Evolutionary conservation across 257 asterid genomes (phyloP), one percentile per base, ranked within the genome.

Genomic region (Solanum tacnaense): DNA sequence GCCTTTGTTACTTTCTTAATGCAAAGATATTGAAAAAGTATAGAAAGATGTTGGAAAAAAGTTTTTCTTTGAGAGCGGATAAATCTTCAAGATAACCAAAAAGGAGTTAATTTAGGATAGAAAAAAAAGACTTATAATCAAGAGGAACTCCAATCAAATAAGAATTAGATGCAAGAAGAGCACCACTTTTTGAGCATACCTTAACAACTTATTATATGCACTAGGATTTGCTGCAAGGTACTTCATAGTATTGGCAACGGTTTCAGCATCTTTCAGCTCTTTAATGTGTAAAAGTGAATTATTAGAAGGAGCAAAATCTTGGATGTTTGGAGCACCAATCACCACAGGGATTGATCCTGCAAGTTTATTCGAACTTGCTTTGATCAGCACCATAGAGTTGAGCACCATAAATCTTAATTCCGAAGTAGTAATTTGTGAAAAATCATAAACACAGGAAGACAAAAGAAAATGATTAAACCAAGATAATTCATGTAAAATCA

Each of bases 321-420:
- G 92, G 92, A 97, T 96, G 90, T 97, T 97, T 82, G 98, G 98
- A 82, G 99, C 98, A 44, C 99, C 99, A 76, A 97, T 91, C 60
- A 96, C 98, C 87, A 97, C 98, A 12, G 99, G 99, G 84, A 97
- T 92, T 82, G 95, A 86, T 85, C 99, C 99, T 96, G 84, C 60
- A 92, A 75, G 82, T 86, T 62, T 60, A 82, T 35, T 4, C 4
- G 38, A 79, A 79, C 86, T 49, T 82, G 29, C 68, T 81, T 81
- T 46, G 15, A 46, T 81, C 68, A 81, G 85, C 41, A 79, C 16
- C 0, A 27, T 27, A 82, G 68, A 10, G 41, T 20, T 82, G 70
- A 49, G 20, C 0, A 46, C 31, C 86, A 31, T 82, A 82, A 10
- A 82, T 49, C 86, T 31, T 49, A 20, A 31, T 29, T 82, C 68